phyloP scores from a whole-genome alignment of 768 basidiomycete species.

The Boletus edulis region DNA sequence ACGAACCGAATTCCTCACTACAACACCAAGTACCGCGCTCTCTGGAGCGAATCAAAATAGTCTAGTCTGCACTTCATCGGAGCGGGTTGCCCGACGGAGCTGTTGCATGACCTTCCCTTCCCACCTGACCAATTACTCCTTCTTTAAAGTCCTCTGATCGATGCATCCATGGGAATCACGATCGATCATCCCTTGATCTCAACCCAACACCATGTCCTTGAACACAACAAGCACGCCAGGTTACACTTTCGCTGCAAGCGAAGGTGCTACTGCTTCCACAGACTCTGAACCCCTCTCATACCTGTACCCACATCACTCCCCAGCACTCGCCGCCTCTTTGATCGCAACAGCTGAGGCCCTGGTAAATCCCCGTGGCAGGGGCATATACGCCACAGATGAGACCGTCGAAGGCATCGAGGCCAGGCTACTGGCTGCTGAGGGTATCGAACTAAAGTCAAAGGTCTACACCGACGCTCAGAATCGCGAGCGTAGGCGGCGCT shows the following conservation, averaged over 20 bases:
- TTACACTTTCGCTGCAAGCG: conserved; percentile 32
- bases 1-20: no score
- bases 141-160: not conserved
- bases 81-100: no score
- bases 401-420: conserved; percentile 42
- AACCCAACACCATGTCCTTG: not conserved
- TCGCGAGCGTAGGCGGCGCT: conserved; percentile 38
- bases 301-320: conserved; percentile 40
- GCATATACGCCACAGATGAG: conserved; percentile 55
- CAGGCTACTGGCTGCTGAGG: conserved; percentile 37
- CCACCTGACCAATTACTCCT: not conserved
- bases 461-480: conserved; percentile 36
- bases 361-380: conserved; percentile 48
- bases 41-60: no score
- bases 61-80: no score
- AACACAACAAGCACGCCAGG: conserved; percentile 17
- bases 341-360: conserved; percentile 43
- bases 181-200: conserved; percentile 1
- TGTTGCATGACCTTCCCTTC: no score
- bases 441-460: conserved; percentile 20
- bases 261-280: not conserved
- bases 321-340: conserved; percentile 40
- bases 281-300: conserved; percentile 24
- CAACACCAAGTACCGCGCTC: no score
- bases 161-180: not conserved